phyloP scores from a whole-genome alignment of 768 basidiomycete genomes.

The Dentipellis fragilis region DNA sequence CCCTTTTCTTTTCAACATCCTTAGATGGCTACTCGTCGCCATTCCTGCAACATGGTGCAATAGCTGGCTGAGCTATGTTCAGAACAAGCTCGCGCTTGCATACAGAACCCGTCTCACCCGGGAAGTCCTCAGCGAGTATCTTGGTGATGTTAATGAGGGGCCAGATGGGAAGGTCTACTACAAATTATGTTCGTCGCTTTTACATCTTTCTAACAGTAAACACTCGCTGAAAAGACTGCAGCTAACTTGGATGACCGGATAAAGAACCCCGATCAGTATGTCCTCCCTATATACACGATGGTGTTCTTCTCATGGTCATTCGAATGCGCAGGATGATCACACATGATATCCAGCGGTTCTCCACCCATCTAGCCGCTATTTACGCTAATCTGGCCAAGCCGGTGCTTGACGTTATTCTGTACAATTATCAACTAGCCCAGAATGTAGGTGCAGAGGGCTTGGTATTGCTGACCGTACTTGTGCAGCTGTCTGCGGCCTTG shows the following conservation, averaged over 20 bases:
- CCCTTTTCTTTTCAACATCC: slow-evolving; percentile 76
- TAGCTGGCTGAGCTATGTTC: slow-evolving; percentile 86
- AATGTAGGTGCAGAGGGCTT: slow-evolving; percentile 94
- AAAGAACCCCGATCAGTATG: slow-evolving; percentile 89
- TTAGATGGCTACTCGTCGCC: slow-evolving; percentile 85
- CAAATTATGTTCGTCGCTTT: slow-evolving; percentile 57
- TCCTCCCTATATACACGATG: not conserved
- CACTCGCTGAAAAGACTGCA: slow-evolving; percentile 17
- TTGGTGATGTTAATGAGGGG: slow-evolving; percentile 59
- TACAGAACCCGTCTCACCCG: slow-evolving; percentile 81
- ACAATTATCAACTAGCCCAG: slow-evolving; percentile 90
- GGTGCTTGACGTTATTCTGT: slow-evolving; percentile 82
- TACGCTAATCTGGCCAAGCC: slow-evolving; percentile 95
- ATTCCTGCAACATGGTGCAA: slow-evolving; percentile 91
- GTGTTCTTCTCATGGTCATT: not conserved
- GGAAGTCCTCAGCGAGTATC: slow-evolving; percentile 75
- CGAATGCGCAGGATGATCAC: slow-evolving; percentile 70
- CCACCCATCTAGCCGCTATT: slow-evolving; percentile 82
- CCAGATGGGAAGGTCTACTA: slow-evolving; percentile 83
- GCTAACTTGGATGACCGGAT: slow-evolving; percentile 94
- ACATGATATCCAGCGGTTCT: slow-evolving; percentile 91
- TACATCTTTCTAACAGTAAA: not conserved
- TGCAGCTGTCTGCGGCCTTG: slow-evolving; percentile 75
- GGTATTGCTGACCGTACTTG: slow-evolving; percentile 69
- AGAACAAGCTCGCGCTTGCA: slow-evolving; percentile 86